Conservation (phyloP, 345 rosid species). For the Toxicodendron radicans region DNA sequence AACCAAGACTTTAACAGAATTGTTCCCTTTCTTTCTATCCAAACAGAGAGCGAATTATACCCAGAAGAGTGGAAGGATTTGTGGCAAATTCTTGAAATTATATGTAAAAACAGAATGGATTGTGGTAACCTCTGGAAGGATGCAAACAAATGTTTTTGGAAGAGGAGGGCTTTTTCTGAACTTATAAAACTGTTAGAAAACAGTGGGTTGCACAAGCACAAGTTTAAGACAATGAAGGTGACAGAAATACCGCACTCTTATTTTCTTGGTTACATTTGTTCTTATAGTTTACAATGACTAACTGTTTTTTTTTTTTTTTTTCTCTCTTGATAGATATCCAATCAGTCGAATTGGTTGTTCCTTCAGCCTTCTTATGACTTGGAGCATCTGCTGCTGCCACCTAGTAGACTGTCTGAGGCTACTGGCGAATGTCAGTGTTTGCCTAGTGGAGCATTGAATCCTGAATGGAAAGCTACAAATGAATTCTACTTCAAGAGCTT, state of each 20-base stretch:
- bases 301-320: background rate
- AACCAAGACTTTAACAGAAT: background rate
- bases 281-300: background rate
- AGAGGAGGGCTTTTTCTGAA: constrained; percentile 68
- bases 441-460: constrained; percentile 29
- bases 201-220: constrained; percentile 78
- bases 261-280: constrained; percentile 13
- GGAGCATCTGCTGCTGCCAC: constrained; percentile 56
- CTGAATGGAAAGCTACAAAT: constrained; percentile 65
- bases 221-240: constrained; percentile 68
- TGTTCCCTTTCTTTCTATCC: background rate
- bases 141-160: constrained; percentile 46
- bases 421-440: constrained; percentile 27
- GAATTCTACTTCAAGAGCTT: constrained; percentile 81
- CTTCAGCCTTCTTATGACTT: constrained; percentile 65
- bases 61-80: constrained; percentile 54
- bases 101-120: constrained; percentile 44
- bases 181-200: constrained; percentile 73
- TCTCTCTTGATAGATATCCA: constrained; percentile 48
- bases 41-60: constrained; percentile 30
- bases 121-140: constrained; percentile 75
- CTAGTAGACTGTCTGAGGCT: constrained; percentile 34
- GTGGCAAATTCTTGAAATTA: constrained; percentile 50
- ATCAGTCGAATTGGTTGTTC: constrained; percentile 56
- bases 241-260: constrained; percentile 21